A percentile compares a stretch with the other conserved stretches of the same genome.
phyloP scores from a whole-genome alignment of 257 asterid genomes.

The Linaria vulgaris region DNA sequence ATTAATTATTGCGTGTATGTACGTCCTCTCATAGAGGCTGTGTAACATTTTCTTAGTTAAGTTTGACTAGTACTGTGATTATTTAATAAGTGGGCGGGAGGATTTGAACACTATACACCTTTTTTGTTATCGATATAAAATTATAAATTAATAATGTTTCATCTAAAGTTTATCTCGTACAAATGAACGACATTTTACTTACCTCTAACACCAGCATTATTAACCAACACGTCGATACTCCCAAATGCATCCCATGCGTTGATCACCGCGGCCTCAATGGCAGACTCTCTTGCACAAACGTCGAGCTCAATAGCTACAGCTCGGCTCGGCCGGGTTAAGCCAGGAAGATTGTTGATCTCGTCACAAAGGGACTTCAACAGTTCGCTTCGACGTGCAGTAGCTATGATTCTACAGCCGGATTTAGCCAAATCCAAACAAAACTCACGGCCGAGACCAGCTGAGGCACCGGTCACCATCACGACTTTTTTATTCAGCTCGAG shows the following conservation, averaged over 20 bases:
- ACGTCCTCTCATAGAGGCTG: no score
- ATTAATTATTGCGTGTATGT: no score
- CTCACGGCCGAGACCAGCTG: constrained; percentile 76
- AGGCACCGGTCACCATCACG: constrained; percentile 83
- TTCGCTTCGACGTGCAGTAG: constrained; percentile 66
- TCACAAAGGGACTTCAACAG: constrained; percentile 53
- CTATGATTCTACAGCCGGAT: constrained; percentile 70
- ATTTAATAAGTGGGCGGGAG: no score
- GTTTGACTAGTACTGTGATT: no score
- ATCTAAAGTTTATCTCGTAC: no score
- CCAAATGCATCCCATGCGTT: constrained; percentile 74
- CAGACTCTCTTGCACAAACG: constrained; percentile 32
- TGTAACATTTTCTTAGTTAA: no score
- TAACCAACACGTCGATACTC: constrained; percentile 52
- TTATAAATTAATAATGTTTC: no score
- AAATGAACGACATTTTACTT: no score
- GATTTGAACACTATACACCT: no score
- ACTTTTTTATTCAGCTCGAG: constrained; percentile 44
- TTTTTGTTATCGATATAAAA: no score
- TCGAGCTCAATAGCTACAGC: constrained; percentile 75
- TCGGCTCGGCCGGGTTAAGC: constrained; percentile 5
- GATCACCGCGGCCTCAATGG: constrained; percentile 42
- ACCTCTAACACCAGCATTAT: constrained; percentile 80
- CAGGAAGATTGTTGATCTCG: constrained; percentile 40
- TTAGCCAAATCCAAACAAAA: constrained; percentile 60